Evolutionary conservation across 176 grass and related monocot genomes (phyloP).

Genomic region (Phragmites australis): DNA sequence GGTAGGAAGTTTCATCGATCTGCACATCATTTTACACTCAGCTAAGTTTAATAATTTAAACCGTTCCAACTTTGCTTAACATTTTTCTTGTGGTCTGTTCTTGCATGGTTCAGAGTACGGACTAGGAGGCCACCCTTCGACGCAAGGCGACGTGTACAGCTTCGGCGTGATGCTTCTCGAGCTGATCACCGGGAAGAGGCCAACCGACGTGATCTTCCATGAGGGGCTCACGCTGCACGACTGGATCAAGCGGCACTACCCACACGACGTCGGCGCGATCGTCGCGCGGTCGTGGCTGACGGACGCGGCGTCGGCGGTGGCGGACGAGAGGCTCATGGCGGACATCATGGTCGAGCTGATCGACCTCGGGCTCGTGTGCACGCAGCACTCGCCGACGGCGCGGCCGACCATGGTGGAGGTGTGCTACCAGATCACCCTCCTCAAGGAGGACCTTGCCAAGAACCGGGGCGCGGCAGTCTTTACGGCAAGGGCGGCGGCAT

Average conservation of each 20-base stretch:
- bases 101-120: slow-evolving; percentile 72
- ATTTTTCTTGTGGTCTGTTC: slow-evolving; percentile 24
- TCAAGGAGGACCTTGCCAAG: slow-evolving; percentile 77
- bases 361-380: slow-evolving; percentile 81
- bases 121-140: slow-evolving; percentile 71
- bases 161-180: slow-evolving; percentile 87
- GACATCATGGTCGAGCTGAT: slow-evolving; percentile 60
- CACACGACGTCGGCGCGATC: slow-evolving; percentile 52
- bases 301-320: slow-evolving; percentile 24
- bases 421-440: slow-evolving; percentile 62
- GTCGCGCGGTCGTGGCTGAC: slow-evolving; percentile 54
- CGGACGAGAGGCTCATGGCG: slow-evolving; percentile 36
- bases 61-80: slow-evolving; percentile 42
- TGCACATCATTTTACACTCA: not conserved
- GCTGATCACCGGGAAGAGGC: slow-evolving; percentile 79
- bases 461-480: not conserved
- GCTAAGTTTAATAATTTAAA: not conserved
- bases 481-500: not conserved
- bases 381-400: slow-evolving; percentile 56
- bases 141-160: slow-evolving; percentile 89
- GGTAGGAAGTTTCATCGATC: slow-evolving; percentile 27
- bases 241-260: slow-evolving; percentile 73
- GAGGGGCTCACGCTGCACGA: slow-evolving; percentile 87
- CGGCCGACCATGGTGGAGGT: slow-evolving; percentile 75
- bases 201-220: slow-evolving; percentile 78